These are phyloP conservation scores for Aspergillus sp. DNA, from an alignment of 2,329 filamentous ascomycete genomes.

Conservation along the genomic window DNA sequence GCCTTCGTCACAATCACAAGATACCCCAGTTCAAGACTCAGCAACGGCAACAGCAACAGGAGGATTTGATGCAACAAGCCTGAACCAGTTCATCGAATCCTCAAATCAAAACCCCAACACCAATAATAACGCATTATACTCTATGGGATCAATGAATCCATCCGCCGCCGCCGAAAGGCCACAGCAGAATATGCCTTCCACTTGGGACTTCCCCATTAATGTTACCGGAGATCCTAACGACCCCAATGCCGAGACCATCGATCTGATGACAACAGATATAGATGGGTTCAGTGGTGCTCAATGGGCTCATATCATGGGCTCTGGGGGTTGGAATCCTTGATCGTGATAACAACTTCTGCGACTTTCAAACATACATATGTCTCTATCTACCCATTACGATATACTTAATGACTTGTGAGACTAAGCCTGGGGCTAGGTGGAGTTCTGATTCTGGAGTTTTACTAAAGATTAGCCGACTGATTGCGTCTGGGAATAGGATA, in stretches of 20 bases:
- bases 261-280: conserved; percentile 22
- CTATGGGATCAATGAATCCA: conserved; percentile 17
- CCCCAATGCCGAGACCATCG: conserved; percentile 14
- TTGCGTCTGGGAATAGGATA: background rate
- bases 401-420: background rate
- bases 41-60: background rate
- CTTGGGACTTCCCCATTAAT: conserved; percentile 29
- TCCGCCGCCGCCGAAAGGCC: conserved; percentile 19
- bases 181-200: conserved; percentile 24
- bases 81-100: conserved; percentile 17
- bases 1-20: background rate
- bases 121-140: conserved; percentile 14
- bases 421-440: background rate
- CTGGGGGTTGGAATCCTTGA: conserved; percentile 20
- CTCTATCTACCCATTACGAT: background rate
- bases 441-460: background rate
- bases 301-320: conserved; percentile 34
- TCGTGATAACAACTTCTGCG: background rate
- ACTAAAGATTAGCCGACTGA: background rate
- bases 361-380: background rate
- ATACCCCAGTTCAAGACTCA: background rate
- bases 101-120: conserved; percentile 3
- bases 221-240: conserved; percentile 11
- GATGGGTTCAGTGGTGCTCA: conserved; percentile 34
- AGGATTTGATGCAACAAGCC: background rate